Conservation (phyloP, 805 yeast species). For the Saccharomycopsis sp. region DNA sequence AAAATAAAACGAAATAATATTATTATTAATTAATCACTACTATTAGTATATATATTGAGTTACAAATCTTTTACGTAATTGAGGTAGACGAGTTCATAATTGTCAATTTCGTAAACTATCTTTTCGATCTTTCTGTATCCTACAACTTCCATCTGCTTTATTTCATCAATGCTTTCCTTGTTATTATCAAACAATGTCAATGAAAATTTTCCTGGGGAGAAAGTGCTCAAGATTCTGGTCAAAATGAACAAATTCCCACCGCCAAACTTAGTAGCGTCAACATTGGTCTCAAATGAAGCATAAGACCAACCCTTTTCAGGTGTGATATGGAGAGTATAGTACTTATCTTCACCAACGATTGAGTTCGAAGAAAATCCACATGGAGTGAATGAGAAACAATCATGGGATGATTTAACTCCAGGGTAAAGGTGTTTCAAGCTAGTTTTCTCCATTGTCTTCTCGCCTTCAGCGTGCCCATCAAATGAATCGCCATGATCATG, state of each 20-base stretch:
- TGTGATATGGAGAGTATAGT: conserved; percentile 86
- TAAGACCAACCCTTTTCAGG: conserved; percentile 94
- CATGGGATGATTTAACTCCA: conserved; percentile 39
- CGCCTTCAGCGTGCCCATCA: conserved; percentile 74
- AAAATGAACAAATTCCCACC: conserved; percentile 50
- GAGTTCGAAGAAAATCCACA: conserved; percentile 94
- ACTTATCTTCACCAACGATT: conserved; percentile 52
- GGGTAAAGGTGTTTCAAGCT: conserved; percentile 57
- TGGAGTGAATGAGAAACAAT: conserved; percentile 87
- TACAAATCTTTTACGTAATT: conserved; percentile 42
- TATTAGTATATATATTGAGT: not conserved
- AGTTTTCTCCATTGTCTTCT: conserved; percentile 54
- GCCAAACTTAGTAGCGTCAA: conserved; percentile 37
- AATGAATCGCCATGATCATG: conserved; percentile 51
- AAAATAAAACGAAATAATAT: not conserved
- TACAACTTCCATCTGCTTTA: conserved; percentile 31
- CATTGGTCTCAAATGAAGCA: conserved; percentile 92
- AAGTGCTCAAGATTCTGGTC: conserved; percentile 50
- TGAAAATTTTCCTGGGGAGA: conserved; percentile 73
- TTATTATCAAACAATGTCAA: conserved; percentile 43
- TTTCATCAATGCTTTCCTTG: conserved; percentile 27
- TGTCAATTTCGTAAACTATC: conserved; percentile 66
- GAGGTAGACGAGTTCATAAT: conserved; percentile 65
- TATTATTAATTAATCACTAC: not conserved
- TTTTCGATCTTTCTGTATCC: conserved; percentile 60